A percentile compares a stretch with the other conserved stretches of the same genome.
phyloP scores from a whole-genome alignment of 345 rosid species.

The Excoecaria agallocha region DNA sequence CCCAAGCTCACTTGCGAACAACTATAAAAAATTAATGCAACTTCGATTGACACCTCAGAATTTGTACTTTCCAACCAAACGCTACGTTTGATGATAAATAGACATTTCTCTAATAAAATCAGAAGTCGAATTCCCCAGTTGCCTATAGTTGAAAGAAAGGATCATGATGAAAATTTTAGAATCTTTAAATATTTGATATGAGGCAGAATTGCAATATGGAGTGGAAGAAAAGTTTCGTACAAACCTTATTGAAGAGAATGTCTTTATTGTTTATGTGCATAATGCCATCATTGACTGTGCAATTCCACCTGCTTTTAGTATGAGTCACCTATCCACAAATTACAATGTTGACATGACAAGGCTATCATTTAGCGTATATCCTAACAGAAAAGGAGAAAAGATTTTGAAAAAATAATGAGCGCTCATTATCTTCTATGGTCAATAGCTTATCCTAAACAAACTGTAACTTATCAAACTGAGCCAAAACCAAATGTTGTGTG shows the following conservation, averaged over 20 bases:
- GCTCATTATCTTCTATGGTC: too few species aligned
- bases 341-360: not conserved
- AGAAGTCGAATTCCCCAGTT: constrained; percentile 89
- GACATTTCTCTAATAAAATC: constrained; percentile 34
- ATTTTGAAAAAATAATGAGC: too few species aligned
- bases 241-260: constrained; percentile 85
- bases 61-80: constrained; percentile 15
- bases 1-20: constrained; percentile 28
- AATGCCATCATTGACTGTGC: constrained; percentile 91
- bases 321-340: constrained; percentile 70
- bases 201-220: not conserved
- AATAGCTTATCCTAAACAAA: too few species aligned
- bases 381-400: too few species aligned
- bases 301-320: constrained; percentile 95
- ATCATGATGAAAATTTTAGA: not conserved
- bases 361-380: not conserved
- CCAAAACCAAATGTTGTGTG: constrained; percentile 93
- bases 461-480: too few species aligned
- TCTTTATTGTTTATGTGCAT: constrained; percentile 96
- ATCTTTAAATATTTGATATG: not conserved
- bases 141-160: constrained; percentile 52
- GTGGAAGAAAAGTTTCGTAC: too few species aligned
- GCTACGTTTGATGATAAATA: constrained; percentile 14
- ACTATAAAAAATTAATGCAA: constrained; percentile 24
- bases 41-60: too few species aligned